These are phyloP conservation scores for Pichia kudriavzevii DNA, from an alignment of 1,139 yeast species.

Conservation along the genomic window DNA sequence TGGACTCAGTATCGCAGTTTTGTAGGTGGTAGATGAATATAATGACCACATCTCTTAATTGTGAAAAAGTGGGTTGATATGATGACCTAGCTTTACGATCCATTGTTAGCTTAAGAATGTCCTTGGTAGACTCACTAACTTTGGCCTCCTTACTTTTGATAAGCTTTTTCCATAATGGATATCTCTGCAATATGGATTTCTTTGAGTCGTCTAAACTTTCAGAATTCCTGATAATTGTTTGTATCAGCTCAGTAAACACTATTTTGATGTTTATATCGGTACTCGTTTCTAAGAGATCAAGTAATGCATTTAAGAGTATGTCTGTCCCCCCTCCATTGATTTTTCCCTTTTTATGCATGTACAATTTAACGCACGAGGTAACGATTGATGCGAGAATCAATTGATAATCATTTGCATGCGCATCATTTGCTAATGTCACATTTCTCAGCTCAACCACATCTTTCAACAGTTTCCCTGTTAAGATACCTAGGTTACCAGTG, in stretches of 20 bases:
- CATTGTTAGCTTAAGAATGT: not conserved
- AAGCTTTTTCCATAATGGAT: conserved; percentile 7
- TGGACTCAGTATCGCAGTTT: not conserved
- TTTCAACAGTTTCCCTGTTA: not conserved
- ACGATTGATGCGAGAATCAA: too few species aligned
- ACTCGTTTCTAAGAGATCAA: conserved; percentile 2
- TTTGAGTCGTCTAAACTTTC: not conserved
- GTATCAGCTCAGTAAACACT: conserved; percentile 1
- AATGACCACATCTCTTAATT: conserved; percentile 7
- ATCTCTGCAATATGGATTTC: conserved; percentile 1
- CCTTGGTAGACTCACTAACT: not conserved
- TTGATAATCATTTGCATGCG: too few species aligned
- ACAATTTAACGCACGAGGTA: too few species aligned
- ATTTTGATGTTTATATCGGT: conserved; percentile 4
- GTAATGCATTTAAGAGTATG: too few species aligned
- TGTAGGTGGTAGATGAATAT: conserved; percentile 8
- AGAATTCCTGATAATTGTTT: not conserved
- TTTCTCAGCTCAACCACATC: too few species aligned
- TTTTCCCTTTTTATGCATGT: too few species aligned
- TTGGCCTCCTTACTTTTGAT: conserved; percentile 5
- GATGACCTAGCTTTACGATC: not conserved
- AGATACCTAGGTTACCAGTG: not conserved
- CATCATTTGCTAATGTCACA: too few species aligned
- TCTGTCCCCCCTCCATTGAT: too few species aligned
- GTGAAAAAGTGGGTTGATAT: not conserved